Percentiles rank a stretch among this genome's conserved stretches.
phyloP scores from a whole-genome alignment of 352 stramenopile species.

The Phytophthora parvispora region DNA sequence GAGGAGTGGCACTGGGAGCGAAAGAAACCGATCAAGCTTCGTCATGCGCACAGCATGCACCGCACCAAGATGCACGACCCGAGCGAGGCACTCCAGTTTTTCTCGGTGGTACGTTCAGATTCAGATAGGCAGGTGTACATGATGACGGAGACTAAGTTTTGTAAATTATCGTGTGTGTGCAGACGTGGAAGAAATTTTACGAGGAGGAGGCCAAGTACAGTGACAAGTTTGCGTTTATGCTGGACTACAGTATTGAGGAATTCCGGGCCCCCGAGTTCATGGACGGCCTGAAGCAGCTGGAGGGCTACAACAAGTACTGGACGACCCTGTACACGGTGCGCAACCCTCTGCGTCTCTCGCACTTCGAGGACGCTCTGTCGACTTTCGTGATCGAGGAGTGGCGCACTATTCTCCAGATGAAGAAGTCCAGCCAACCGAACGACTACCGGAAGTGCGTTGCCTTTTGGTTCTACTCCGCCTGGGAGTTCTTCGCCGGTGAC shows the following conservation, averaged over 20 bases:
- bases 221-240: slow-evolving; percentile 86
- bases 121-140: neutral
- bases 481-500: slow-evolving; percentile 86
- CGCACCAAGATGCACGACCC: slow-evolving; percentile 77
- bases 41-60: slow-evolving; percentile 85
- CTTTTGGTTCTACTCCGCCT: slow-evolving; percentile 90
- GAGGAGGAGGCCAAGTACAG: slow-evolving; percentile 90
- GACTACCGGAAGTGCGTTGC: slow-evolving; percentile 90
- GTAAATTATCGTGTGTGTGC: neutral
- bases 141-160: neutral
- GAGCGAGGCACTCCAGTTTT: slow-evolving; percentile 85
- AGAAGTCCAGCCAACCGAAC: slow-evolving; percentile 88
- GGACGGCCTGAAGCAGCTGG: slow-evolving; percentile 77
- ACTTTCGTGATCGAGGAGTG: slow-evolving; percentile 84
- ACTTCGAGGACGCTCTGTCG: slow-evolving; percentile 77
- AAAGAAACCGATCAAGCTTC: slow-evolving; percentile 87
- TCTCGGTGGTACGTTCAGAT: slow-evolving; percentile 62
- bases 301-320: slow-evolving; percentile 90
- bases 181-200: slow-evolving; percentile 92
- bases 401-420: slow-evolving; percentile 78
- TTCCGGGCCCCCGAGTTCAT: slow-evolving; percentile 77
- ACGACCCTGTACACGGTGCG: slow-evolving; percentile 80
- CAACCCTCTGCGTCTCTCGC: slow-evolving; percentile 78
- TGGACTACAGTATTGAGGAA: slow-evolving; percentile 75
- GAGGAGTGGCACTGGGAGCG: slow-evolving; percentile 89